Evolutionary conservation across 2,329 filamentous ascomycete species (phyloP), one percentile per base, ranked within the genome.

Genomic region (Sclerotinia trifoliorum): DNA sequence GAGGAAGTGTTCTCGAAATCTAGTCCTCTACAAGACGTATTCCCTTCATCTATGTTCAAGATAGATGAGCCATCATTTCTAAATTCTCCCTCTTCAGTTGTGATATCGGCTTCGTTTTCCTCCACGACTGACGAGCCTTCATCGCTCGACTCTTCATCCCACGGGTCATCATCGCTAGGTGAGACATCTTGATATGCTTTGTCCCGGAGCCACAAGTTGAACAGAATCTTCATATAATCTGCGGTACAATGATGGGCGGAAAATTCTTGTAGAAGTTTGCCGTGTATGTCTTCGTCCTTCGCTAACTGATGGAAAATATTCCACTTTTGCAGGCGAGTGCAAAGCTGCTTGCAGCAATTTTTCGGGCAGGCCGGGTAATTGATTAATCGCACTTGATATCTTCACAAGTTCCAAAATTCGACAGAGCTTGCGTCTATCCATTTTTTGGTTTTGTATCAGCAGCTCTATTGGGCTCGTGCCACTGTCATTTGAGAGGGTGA

Each of bases 161-260:
- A 29, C 5, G 29, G 5, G 29, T 17, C 29, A n/a, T 29, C 56
- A 2, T 26, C 32, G 5, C 10, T 42, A 24, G 4, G 3, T 17
- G 21, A 42, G 21, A 57, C 15, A 57, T 17, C 13, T 24, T 24
- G 21, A 8, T 21, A 1, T 21, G 11, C 1, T n/a, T 6, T 17
- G 5, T 21, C 3, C 24, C 4, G 0, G 2, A 10, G 0, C 10
- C 5, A 29, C 3, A 32, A 21, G 1, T 8, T 5, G 26, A 61
- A 61, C 1, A 17, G 3, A 5, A 0, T 0, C n/a, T 21, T n/a
- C 24, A 48, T 49, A 24, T 62, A 49, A 24, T 39, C 13, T 5
- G 3, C 11, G 11, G 26, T 49, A 8, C 19, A 61, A 49, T 11
- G 5, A 3, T 15, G 10, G 0, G 44, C 21, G 44, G 15, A 24